phyloP scores from a whole-genome alignment of 176 grass and related monocot species.

The Chrysopogon serrulatus region DNA sequence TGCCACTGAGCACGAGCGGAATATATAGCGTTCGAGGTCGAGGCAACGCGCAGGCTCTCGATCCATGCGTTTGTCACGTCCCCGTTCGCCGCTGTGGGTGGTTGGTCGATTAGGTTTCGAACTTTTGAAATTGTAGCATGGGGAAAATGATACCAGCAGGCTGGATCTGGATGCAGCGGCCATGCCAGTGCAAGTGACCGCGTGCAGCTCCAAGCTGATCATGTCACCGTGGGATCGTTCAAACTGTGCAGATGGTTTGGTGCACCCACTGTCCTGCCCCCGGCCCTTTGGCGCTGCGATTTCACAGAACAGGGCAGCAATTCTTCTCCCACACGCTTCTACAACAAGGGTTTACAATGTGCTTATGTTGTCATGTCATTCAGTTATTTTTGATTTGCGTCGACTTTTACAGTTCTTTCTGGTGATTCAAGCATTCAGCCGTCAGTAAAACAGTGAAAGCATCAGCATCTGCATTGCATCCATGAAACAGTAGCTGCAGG shows the following conservation, averaged over 20 bases:
- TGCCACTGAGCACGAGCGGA: neutral
- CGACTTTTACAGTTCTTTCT: neutral
- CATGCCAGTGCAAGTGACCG: neutral
- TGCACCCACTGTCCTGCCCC: slow-evolving; percentile 56
- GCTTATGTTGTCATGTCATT: neutral
- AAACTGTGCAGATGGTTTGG: slow-evolving; percentile 51
- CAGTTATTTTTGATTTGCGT: neutral
- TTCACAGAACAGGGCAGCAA: neutral
- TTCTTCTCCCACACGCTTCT: slow-evolving; percentile 25
- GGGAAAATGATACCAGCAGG: neutral
- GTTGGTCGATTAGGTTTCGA: slow-evolving; percentile 67
- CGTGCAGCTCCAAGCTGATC: neutral
- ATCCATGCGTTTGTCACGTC: neutral
- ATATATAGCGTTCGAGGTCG: slow-evolving; percentile 23
- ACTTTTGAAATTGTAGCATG: slow-evolving; percentile 1
- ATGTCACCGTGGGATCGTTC: neutral
- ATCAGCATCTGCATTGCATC: neutral
- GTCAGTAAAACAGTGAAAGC: neutral
- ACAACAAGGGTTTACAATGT: no score
- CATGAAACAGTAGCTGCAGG: neutral
- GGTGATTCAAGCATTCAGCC: neutral
- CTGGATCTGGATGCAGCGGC: no score
- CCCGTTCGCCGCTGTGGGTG: neutral
- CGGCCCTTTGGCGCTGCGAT: slow-evolving; percentile 8
- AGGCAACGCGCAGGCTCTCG: neutral